Evolutionary conservation across 116 monocot genomes (phyloP).

Genomic region (Iris pallida): DNA sequence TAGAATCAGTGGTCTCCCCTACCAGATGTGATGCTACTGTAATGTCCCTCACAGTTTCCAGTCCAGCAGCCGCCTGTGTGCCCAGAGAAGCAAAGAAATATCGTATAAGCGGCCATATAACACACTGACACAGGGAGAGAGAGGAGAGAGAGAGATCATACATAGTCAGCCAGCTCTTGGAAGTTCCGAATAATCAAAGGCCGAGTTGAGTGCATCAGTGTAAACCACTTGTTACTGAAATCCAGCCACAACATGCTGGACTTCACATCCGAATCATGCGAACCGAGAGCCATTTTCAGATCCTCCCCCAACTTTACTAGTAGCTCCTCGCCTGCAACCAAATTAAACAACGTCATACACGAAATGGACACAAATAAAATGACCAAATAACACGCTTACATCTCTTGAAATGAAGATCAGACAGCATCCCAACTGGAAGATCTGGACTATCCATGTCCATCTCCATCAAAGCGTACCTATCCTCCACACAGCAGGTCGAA

Average conservation of each 20-base stretch:
- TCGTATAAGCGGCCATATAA: background rate
- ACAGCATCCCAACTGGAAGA: slow-evolving; percentile 53
- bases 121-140: background rate
- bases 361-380: background rate
- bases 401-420: slow-evolving; percentile 41
- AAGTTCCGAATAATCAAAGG: slow-evolving; percentile 44
- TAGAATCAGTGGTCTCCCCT: slow-evolving; percentile 37
- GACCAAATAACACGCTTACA: slow-evolving; percentile 15
- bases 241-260: slow-evolving; percentile 29
- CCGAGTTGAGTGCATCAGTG: slow-evolving; percentile 43
- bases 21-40: slow-evolving; percentile 42
- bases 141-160: slow-evolving; percentile 5
- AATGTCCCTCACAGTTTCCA: slow-evolving; percentile 41
- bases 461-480: slow-evolving; percentile 63
- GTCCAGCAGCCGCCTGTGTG: slow-evolving; percentile 24
- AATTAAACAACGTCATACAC: background rate
- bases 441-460: slow-evolving; percentile 42
- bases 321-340: slow-evolving; percentile 32
- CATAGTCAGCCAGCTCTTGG: slow-evolving; percentile 53
- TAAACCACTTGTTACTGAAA: slow-evolving; percentile 65
- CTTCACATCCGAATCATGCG: background rate
- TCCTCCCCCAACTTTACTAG: slow-evolving; percentile 32
- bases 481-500: too few species aligned
- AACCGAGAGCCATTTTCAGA: slow-evolving; percentile 7
- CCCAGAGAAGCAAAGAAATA: background rate